A percentile compares a stretch with the other conserved stretches of the same genome.
Conservation (phyloP, 305 asterid species). For the Ajuga reptans region DNA sequence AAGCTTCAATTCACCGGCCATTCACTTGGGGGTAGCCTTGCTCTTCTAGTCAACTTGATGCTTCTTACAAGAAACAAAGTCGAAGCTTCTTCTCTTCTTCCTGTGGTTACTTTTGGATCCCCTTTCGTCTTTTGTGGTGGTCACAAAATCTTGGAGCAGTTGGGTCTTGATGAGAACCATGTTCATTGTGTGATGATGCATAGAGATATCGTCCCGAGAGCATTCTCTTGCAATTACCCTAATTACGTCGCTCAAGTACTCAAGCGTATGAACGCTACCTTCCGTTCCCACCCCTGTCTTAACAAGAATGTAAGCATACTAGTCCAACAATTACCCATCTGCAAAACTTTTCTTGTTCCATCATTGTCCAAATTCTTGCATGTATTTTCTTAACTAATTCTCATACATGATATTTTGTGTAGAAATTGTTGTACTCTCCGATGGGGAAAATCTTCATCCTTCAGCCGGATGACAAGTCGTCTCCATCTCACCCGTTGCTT, state of each 20-base stretch:
- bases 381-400: background rate
- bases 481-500: slow-evolving; percentile 69
- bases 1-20: slow-evolving; percentile 80
- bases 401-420: slow-evolving; percentile 15
- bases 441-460: slow-evolving; percentile 73
- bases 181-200: slow-evolving; percentile 77
- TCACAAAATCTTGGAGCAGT: slow-evolving; percentile 45
- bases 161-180: slow-evolving; percentile 60
- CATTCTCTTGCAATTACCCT: slow-evolving; percentile 84
- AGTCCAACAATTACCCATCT: background rate
- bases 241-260: slow-evolving; percentile 56
- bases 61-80: slow-evolving; percentile 49
- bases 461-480: slow-evolving; percentile 73
- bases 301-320: slow-evolving; percentile 52
- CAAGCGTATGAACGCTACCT: slow-evolving; percentile 57
- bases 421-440: slow-evolving; percentile 72
- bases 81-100: slow-evolving; percentile 50
- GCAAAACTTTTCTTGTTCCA: background rate
- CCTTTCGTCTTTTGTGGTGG: slow-evolving; percentile 82
- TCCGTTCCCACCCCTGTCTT: slow-evolving; percentile 69
- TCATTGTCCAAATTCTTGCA: too few species aligned
- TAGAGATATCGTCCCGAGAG: slow-evolving; percentile 76
- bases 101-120: slow-evolving; percentile 83
- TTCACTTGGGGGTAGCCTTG: slow-evolving; percentile 84
- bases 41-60: slow-evolving; percentile 76